These are phyloP conservation scores for Trametes meyenii DNA, from an alignment of 768 basidiomycete species.

Conservation along the genomic window DNA sequence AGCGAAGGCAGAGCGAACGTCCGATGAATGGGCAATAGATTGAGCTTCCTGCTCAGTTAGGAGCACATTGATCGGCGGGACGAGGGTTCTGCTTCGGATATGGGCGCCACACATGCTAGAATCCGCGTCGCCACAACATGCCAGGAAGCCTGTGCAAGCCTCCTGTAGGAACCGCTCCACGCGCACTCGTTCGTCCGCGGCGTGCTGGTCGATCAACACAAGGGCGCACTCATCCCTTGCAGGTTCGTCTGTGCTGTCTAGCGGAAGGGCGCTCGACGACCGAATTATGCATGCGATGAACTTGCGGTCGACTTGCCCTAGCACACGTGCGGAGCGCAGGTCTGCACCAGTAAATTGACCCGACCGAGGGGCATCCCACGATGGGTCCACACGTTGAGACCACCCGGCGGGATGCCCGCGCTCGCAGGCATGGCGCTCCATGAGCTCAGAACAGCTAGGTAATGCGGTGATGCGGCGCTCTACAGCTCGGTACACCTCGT, in stretches of 20 bases:
- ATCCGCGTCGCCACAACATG: conserved; percentile 13
- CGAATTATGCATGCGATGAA: conserved; percentile 77
- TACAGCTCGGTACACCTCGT: conserved; percentile 53
- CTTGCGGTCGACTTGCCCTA: conserved; percentile 89
- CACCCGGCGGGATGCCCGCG: background rate
- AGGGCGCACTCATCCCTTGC: conserved; percentile 41
- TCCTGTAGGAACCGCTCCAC: conserved; percentile 82
- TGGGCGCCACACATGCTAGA: background rate
- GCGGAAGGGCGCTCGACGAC: background rate
- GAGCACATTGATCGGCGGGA: conserved; percentile 60
- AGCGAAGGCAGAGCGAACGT: conserved; percentile 51
- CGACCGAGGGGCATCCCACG: conserved; percentile 12
- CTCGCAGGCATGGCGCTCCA: conserved; percentile 2
- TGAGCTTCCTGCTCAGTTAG: conserved; percentile 67
- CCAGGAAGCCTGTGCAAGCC: conserved; percentile 71
- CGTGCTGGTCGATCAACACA: conserved; percentile 94
- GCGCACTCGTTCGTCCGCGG: conserved; percentile 94
- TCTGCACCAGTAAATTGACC: conserved; percentile 50
- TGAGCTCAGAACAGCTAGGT: conserved; percentile 22
- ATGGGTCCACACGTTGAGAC: background rate
- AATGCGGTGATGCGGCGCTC: conserved; percentile 52
- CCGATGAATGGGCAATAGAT: conserved; percentile 45
- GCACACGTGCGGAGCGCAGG: conserved; percentile 58
- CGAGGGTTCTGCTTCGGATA: conserved; percentile 47
- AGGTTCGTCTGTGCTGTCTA: conserved; percentile 22